Conservation (phyloP, 371 early-diverging fungal species). For the Mucor lusitanicus region DNA sequence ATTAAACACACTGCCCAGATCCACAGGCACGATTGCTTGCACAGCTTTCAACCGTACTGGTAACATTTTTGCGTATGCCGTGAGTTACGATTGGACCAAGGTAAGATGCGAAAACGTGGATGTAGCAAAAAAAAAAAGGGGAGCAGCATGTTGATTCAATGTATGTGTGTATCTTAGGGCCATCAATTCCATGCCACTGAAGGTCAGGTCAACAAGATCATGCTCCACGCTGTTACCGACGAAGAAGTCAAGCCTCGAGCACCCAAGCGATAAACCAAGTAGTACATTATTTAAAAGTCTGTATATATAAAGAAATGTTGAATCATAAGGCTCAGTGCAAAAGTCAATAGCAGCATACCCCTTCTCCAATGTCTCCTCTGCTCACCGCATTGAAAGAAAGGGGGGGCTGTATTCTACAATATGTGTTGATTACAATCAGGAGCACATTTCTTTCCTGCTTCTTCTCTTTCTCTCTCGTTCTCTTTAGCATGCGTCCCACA, state of each 20-base stretch:
- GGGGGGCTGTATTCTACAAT: background rate
- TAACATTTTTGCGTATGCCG: slow-evolving; percentile 89
- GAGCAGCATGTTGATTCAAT: background rate
- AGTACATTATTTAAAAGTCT: background rate
- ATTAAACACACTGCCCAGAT: slow-evolving; percentile 63
- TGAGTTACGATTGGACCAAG: slow-evolving; percentile 97
- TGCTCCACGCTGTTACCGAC: slow-evolving; percentile 31
- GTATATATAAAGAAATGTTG: too few relatives aligned
- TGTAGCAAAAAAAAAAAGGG: background rate
- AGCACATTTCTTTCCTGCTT: background rate
- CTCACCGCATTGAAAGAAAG: background rate
- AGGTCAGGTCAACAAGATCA: slow-evolving; percentile 29
- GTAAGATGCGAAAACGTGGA: slow-evolving; percentile 34
- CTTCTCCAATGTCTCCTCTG: background rate
- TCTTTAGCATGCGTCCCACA: slow-evolving; percentile 6
- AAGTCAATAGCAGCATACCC: background rate
- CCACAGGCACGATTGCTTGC: slow-evolving; percentile 71
- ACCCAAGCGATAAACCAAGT: slow-evolving; percentile 33
- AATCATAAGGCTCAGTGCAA: background rate
- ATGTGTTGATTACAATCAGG: background rate
- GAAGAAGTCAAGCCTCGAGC: slow-evolving; percentile 33
- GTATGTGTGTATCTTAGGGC: slow-evolving; percentile 9
- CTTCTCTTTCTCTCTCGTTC: background rate
- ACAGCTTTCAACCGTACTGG: slow-evolving; percentile 87
- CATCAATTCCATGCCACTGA: slow-evolving; percentile 31